Evolutionary conservation across 108 stramenopile species (phyloP), one percentile per base, ranked within the genome.

Genomic region (Conticribra weissflogii): DNA sequence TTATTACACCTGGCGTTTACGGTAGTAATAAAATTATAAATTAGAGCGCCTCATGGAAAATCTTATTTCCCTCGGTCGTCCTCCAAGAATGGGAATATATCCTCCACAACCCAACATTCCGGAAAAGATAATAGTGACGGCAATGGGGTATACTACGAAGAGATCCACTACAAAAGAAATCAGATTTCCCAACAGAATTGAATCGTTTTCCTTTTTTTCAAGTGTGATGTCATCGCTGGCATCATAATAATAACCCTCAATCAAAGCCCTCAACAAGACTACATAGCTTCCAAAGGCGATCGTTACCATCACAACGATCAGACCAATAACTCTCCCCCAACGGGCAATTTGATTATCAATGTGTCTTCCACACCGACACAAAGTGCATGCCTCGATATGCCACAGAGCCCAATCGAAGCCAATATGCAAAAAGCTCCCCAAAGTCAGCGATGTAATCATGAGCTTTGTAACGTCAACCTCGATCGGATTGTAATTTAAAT

Each of bases 31-130:
- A n/a, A n/a, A n/a, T n/a, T n/a, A n/a, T n/a, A n/a, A n/a, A n/a
- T n/a, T n/a, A n/a, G n/a, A n/a, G n/a, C n/a, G n/a, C n/a, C n/a
- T n/a, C n/a, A n/a, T n/a, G n/a, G n/a, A n/a, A n/a, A n/a, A n/a
- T n/a, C n/a, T 62, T 21, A 81, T 66, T 54, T 84, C 83, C 22
- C 67, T 44, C 32, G 83, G 83, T 17, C 83, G 72, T 7, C 83
- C 83, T 25, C 80, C 83, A 25, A 84, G 52, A 22, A 84, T 51
- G 12, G 83, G 80, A 18, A 81, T 63, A 15, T 76, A 72, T 36
- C 82, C 82, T n/a, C 63, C 41, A 49, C 83, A 84, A 24, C 81
- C 77, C 52, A 85, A 68, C 14, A 73, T 53, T 24, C 84, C 84
- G 21, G 81, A 76, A 41, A 85, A 82, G 3, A 85, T 25, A 18